These are phyloP conservation scores for Dictyostelium purpureum DNA, from an alignment of 78 protist species.

Conservation along the genomic window DNA sequence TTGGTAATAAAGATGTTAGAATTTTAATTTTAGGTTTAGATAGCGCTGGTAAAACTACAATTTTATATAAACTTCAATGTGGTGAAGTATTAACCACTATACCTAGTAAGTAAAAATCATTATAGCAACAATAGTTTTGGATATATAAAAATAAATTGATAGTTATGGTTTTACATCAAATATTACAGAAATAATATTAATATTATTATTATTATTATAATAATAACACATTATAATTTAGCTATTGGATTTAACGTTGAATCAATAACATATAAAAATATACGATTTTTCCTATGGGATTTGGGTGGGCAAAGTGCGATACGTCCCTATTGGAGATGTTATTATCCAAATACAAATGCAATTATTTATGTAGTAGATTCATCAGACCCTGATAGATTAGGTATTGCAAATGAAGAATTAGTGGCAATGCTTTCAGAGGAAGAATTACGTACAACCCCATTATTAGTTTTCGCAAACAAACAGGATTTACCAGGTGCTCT, in stretches of 20 bases:
- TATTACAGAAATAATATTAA: neutral
- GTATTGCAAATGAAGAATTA: slow-evolving; percentile 91
- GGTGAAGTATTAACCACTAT: slow-evolving; percentile 93
- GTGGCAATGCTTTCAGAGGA: slow-evolving; percentile 91
- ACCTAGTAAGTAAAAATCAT: slow-evolving; percentile 81
- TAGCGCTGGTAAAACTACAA: slow-evolving; percentile 82
- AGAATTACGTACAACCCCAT: slow-evolving; percentile 89
- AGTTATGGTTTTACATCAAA: neutral
- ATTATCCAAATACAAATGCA: slow-evolving; percentile 96
- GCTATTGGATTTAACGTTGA: slow-evolving; percentile 99
- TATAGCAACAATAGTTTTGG: neutral
- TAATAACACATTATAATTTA: neutral
- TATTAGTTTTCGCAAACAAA: slow-evolving; percentile 96
- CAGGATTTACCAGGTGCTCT: slow-evolving; percentile 92
- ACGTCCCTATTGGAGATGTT: slow-evolving; percentile 99
- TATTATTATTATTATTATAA: neutral
- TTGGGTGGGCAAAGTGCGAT: slow-evolving; percentile 91
- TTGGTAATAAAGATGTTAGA: slow-evolving; percentile 89
- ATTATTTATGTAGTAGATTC: slow-evolving; percentile 97
- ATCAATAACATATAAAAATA: slow-evolving; percentile 93
- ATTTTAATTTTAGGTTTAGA: slow-evolving; percentile 77
- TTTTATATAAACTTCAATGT: slow-evolving; percentile 84
- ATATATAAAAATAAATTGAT: neutral
- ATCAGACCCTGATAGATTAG: slow-evolving; percentile 90
- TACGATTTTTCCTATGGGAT: slow-evolving; percentile 92